Evolutionary conservation across 768 basidiomycete species (phyloP).

Genomic region (Boletus subparvulus): DNA sequence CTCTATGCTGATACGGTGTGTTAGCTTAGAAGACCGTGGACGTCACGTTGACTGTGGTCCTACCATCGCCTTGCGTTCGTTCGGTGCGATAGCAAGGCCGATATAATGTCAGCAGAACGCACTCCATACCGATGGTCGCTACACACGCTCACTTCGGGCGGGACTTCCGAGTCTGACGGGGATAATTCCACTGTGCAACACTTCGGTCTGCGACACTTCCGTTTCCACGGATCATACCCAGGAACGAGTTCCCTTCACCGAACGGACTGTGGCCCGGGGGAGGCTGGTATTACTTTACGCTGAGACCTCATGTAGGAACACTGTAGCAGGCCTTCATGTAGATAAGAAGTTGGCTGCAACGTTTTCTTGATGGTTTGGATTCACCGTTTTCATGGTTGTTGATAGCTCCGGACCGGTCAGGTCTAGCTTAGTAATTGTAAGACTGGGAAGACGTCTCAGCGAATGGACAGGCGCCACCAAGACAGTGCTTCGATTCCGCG

Average conservation of each 20-base stretch:
- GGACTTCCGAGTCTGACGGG: not conserved
- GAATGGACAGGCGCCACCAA: not conserved
- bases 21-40: conserved; percentile 4
- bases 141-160: not conserved
- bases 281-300: not conserved
- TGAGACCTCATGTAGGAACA: not conserved
- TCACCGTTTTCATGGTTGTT: not conserved
- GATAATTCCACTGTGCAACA: not conserved
- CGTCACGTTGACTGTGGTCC: not conserved
- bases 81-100: not conserved
- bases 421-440: conserved; percentile 3
- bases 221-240: conserved; percentile 19
- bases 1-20: not conserved
- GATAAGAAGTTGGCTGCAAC: conserved; percentile 1
- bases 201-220: not conserved
- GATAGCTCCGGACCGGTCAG: not conserved
- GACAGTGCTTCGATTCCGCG: conserved; percentile 21
- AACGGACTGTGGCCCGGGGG: not conserved
- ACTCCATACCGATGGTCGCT: not conserved
- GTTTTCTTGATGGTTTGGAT: not conserved
- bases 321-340: conserved; percentile 5
- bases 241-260: not conserved
- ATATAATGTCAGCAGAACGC: not conserved
- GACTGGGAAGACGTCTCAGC: conserved; percentile 3
- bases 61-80: not conserved